These are phyloP conservation scores for Termitomyces sp. DNA, from an alignment of 768 basidiomycete genomes.

Conservation along the genomic window DNA sequence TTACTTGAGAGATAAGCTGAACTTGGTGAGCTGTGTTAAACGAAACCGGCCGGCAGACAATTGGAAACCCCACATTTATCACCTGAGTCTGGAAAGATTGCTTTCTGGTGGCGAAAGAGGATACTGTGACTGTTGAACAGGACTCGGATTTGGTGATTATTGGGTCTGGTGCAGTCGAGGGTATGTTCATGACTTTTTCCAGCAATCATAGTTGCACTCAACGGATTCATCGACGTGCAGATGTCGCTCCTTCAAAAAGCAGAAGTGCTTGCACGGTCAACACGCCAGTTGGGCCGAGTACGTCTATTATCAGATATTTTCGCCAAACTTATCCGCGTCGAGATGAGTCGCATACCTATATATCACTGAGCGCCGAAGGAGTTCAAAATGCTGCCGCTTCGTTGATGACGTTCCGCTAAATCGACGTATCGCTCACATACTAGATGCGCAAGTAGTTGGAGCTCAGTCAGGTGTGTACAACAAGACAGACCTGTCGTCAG, in stretches of 20 bases:
- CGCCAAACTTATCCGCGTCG: constrained; percentile 57
- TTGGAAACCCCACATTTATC: constrained; percentile 23
- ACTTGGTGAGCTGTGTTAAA: no score
- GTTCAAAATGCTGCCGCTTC: constrained; percentile 97
- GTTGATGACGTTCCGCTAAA: constrained; percentile 98
- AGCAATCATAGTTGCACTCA: background rate
- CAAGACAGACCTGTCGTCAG: constrained; percentile 90
- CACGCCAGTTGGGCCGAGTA: constrained; percentile 71
- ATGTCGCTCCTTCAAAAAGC: constrained; percentile 31
- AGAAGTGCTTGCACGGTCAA: constrained; percentile 27
- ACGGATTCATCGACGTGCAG: constrained; percentile 9
- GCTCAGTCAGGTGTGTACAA: constrained; percentile 92
- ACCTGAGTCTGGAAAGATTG: constrained; percentile 81
- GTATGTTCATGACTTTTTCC: constrained; percentile 27
- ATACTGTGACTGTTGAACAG: constrained; percentile 92
- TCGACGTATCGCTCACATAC: constrained; percentile 98
- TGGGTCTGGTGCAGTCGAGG: constrained; percentile 70
- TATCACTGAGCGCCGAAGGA: constrained; percentile 97
- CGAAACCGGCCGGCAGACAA: background rate
- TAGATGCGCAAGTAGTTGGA: constrained; percentile 92
- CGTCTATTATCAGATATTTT: constrained; percentile 17
- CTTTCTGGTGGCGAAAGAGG: constrained; percentile 86
- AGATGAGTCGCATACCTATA: constrained; percentile 99
- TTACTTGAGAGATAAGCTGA: constrained; percentile 1
- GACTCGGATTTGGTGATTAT: constrained; percentile 91